phyloP scores from a whole-genome alignment of 2,329 filamentous ascomycete genomes.

The Pseudogymnoascus sp. region DNA sequence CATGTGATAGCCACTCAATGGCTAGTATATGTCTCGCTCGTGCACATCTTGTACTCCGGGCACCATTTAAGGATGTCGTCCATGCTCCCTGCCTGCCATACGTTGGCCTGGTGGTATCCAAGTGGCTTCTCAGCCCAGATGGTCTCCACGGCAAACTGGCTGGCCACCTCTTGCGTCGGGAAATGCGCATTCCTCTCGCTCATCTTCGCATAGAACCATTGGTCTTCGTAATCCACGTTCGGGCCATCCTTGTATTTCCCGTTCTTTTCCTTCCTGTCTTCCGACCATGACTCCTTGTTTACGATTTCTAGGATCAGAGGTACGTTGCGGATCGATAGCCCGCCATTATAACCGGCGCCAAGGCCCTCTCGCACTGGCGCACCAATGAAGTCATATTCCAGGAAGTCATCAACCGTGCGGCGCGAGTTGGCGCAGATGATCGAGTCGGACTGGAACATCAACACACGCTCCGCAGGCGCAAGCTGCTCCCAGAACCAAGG shows the following conservation, averaged over 20 bases:
- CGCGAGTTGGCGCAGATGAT: conserved; percentile 30
- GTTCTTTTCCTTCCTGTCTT: conserved; percentile 2
- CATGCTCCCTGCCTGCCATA: conserved; percentile 16
- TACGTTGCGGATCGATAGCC: conserved; percentile 31
- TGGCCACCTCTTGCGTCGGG: conserved; percentile 22
- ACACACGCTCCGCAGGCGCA: conserved; percentile 25
- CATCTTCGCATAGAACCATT: conserved; percentile 21
- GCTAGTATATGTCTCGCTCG: conserved; percentile 8
- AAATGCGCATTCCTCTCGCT: conserved; percentile 16
- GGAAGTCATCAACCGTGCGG: conserved; percentile 29
- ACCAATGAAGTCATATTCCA: conserved; percentile 31
- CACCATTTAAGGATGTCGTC: conserved; percentile 11
- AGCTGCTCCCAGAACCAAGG: conserved; percentile 29
- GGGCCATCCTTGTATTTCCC: not conserved
- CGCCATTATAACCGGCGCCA: conserved; percentile 29
- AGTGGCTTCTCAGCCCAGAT: conserved; percentile 27
- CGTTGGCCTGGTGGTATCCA: conserved; percentile 25
- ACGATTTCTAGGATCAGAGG: conserved; percentile 27
- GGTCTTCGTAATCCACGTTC: conserved; percentile 22
- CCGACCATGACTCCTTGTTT: conserved; percentile 15
- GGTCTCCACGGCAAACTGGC: conserved; percentile 26
- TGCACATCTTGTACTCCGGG: conserved; percentile 13
- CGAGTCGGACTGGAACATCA: conserved; percentile 31
- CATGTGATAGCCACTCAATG: not conserved
- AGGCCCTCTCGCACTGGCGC: conserved; percentile 25